phyloP scores from a whole-genome alignment of 257 asterid genomes.

The Solanum habrochaites region DNA sequence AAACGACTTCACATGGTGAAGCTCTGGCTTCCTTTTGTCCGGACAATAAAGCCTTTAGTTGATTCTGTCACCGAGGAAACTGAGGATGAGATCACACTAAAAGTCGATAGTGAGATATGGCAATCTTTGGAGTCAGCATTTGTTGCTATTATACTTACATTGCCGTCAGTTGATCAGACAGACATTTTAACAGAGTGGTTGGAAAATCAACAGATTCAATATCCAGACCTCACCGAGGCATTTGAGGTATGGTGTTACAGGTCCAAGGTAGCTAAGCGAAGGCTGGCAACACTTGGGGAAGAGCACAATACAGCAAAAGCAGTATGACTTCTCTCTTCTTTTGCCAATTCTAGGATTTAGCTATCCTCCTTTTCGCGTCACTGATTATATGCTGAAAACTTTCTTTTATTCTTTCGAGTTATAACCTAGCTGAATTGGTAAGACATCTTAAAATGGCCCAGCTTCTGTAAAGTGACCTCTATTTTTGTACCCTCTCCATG shows the following conservation, averaged over 20 bases:
- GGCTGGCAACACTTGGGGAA: slow-evolving; percentile 38
- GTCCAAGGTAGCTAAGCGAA: slow-evolving; percentile 69
- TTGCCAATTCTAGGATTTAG: background rate
- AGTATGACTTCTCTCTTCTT: slow-evolving; percentile 12
- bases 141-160: slow-evolving; percentile 53
- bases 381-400: background rate
- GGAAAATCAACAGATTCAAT: slow-evolving; percentile 34
- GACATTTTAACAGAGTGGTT: slow-evolving; percentile 71
- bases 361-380: background rate
- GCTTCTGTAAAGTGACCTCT: background rate
- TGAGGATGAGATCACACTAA: slow-evolving; percentile 26
- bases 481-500: background rate
- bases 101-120: slow-evolving; percentile 62
- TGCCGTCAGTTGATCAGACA: slow-evolving; percentile 74
- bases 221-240: slow-evolving; percentile 85
- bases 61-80: slow-evolving; percentile 32
- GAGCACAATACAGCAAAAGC: slow-evolving; percentile 15
- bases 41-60: slow-evolving; percentile 35
- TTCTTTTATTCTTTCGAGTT: background rate
- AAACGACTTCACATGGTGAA: slow-evolving; percentile 44
- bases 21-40: slow-evolving; percentile 60
- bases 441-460: background rate
- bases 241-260: slow-evolving; percentile 89
- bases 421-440: background rate
- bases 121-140: slow-evolving; percentile 67